phyloP scores from a whole-genome alignment of 345 rosid genomes.

The Syzygium aromaticum region DNA sequence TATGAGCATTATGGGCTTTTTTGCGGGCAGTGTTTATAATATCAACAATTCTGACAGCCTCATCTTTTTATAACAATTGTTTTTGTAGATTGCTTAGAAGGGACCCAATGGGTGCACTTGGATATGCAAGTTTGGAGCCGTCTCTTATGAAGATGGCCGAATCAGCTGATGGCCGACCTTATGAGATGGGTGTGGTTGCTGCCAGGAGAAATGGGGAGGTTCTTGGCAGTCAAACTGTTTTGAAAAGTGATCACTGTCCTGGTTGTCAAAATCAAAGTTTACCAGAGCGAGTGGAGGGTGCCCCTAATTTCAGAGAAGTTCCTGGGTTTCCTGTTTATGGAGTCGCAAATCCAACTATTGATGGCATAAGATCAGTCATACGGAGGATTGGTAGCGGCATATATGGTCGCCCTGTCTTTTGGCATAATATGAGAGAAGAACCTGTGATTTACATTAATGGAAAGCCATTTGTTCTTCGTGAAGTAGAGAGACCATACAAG shows the following conservation, averaged over 20 bases:
- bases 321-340: conserved; percentile 98
- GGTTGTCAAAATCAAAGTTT: conserved; percentile 73
- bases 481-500: conserved; percentile 92
- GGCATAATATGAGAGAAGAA: conserved; percentile 99
- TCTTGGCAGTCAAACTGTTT: conserved; percentile 93
- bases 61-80: neutral
- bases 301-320: conserved; percentile 96
- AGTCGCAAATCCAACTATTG: conserved; percentile 96
- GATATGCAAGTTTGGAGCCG: conserved; percentile 60
- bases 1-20: neutral
- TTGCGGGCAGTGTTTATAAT: neutral
- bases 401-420: conserved; percentile 70
- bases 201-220: conserved; percentile 91
- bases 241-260: conserved; percentile 98
- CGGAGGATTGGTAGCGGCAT: conserved; percentile 75
- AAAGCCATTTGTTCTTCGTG: conserved; percentile 96
- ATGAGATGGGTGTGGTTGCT: conserved; percentile 83
- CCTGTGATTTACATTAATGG: conserved; percentile 96
- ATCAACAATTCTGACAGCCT: neutral
- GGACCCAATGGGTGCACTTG: conserved; percentile 99
- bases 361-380: conserved; percentile 84
- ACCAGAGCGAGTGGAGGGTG: conserved; percentile 96
- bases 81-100: conserved; percentile 77
- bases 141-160: conserved; percentile 66
- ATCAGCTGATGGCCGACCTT: conserved; percentile 82